Evolutionary conservation across 2,329 filamentous ascomycete genomes (phyloP), one percentile per base, ranked within the genome.

Genomic region (Teratosphaeria viscida): DNA sequence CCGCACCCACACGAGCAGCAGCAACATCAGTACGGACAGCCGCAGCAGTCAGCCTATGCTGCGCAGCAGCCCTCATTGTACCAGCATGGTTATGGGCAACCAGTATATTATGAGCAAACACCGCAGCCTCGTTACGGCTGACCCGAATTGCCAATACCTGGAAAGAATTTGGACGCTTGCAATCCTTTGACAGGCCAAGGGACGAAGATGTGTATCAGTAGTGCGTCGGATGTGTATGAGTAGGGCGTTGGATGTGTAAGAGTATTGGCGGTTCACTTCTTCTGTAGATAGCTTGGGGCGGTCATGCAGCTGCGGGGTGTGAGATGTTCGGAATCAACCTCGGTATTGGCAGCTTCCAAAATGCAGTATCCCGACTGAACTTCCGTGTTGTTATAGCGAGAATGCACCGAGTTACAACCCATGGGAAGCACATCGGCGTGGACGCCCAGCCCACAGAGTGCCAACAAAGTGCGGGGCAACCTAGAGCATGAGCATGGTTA

Each of bases 1-100:
- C 64, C 65, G 32, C 63, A 64, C 55, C 66, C 64, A n/a, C 66
- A 66, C 56, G 67, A 67, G 23, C 67, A 67, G 52, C 64, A 65
- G 61, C 64, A 67, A 56, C 56, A 59, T 19, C 59, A 61, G 32
- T 49, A 49, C 19, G 43, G 16, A 23, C 43, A n/a, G 19, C 43
- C 8, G 43, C 43, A 49, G 43, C 43, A 23, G 43, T n/a, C 43
- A n/a, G 43, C 43, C 3, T 19, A 49, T 19, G 16, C 16, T 49
- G 3, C 43, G 16, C 43, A 49, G 43, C 43, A 49, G n/a, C 43
- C 43, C 3, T n/a, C 43, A 23, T 6, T 49, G 19, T 49, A 49
- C 10, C 43, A 49, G 43, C 43, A 49, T 2, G n/a, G 16, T 19
- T 49, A 49, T 49, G 43, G 43, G 5, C 43, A 19, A n/a, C 43